Conservation (phyloP, 345 rosid genomes). For the Bretschneidera sinensis region DNA sequence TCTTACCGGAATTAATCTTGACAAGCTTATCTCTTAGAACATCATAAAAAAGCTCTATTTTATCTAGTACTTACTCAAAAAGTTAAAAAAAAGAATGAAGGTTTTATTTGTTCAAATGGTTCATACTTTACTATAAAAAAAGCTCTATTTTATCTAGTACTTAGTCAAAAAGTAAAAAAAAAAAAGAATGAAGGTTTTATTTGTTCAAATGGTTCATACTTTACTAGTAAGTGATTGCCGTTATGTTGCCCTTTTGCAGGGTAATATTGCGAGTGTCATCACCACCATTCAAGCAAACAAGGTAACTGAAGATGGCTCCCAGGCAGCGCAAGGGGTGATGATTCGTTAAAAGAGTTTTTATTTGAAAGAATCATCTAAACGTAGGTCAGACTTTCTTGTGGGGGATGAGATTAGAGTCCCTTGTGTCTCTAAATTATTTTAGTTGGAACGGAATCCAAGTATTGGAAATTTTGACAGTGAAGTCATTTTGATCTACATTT, state of each 20-base stretch:
- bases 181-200: no score
- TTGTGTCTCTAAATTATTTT: constrained; percentile 2
- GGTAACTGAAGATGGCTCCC: constrained; percentile 73
- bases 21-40: no score
- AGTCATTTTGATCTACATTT: background rate
- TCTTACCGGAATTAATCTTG: background rate
- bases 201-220: no score
- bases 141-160: no score
- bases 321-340: constrained; percentile 55
- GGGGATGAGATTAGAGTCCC: background rate
- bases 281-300: constrained; percentile 84
- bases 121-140: no score
- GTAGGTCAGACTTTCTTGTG: constrained; percentile 7
- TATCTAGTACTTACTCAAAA: no score
- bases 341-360: constrained; percentile 39
- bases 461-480: constrained; percentile 15
- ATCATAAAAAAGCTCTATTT: no score
- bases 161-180: no score
- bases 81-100: no score
- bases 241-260: constrained; percentile 56
- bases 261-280: constrained; percentile 60
- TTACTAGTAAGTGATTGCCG: no score
- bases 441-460: background rate
- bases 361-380: background rate
- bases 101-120: no score